A percentile compares a stretch with the other conserved stretches of the same genome.
Conservation (phyloP, 768 basidiomycete genomes). For the Lanmaoa rubissima region DNA sequence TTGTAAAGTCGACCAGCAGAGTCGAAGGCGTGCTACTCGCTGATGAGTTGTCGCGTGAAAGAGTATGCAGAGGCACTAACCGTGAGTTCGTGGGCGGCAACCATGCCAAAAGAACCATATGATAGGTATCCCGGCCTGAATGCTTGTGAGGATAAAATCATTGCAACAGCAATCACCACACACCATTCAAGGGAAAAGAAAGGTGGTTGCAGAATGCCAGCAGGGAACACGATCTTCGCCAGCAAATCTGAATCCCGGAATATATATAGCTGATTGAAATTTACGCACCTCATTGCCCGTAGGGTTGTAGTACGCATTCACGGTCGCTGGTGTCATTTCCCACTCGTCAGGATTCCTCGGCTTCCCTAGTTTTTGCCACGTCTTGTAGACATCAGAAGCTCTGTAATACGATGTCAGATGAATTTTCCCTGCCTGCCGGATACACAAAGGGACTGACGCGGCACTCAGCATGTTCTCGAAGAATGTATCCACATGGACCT, state of each 20-base stretch:
- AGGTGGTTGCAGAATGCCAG: constrained; percentile 90
- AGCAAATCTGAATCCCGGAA: background rate
- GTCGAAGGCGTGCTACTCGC: constrained; percentile 79
- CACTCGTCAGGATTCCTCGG: constrained; percentile 69
- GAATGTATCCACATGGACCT: constrained; percentile 66
- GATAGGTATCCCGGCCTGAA: constrained; percentile 82
- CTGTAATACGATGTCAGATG: constrained; percentile 34
- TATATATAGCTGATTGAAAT: background rate
- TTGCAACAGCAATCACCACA: constrained; percentile 8
- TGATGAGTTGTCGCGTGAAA: background rate
- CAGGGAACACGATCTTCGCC: constrained; percentile 89
- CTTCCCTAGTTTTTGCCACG: constrained; percentile 75
- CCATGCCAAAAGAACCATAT: constrained; percentile 91
- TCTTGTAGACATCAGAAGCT: constrained; percentile 57
- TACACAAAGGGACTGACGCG: constrained; percentile 34
- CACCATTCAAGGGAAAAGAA: constrained; percentile 85
- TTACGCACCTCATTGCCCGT: constrained; percentile 75
- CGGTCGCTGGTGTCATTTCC: constrained; percentile 86
- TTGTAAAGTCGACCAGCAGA: constrained; percentile 89
- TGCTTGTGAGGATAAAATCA: constrained; percentile 7
- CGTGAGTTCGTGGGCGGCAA: constrained; percentile 90
- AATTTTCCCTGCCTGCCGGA: background rate
- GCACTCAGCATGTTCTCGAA: constrained; percentile 81
- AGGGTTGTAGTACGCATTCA: constrained; percentile 88
- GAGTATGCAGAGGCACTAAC: constrained; percentile 39